Percentiles rank a stretch among this genome's conserved stretches.
These are phyloP conservation scores for Trichoderma sp. DNA, from an alignment of 2,329 filamentous ascomycete genomes.

Conservation along the genomic window DNA sequence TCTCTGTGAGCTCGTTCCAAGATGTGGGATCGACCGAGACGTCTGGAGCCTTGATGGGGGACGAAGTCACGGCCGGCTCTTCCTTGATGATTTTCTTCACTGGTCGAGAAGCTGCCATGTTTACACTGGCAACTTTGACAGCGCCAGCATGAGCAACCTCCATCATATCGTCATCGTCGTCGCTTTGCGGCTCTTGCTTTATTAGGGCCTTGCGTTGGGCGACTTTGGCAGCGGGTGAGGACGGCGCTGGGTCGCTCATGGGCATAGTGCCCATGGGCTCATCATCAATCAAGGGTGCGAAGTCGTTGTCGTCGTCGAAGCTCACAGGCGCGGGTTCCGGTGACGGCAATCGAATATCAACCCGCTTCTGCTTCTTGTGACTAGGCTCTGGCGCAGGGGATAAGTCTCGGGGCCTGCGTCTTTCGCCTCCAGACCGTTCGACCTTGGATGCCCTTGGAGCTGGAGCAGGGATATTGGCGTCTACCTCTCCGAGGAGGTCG, in stretches of 20 bases:
- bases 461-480: slow-evolving; percentile 62
- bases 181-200: slow-evolving; percentile 54
- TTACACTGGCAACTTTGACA: slow-evolving; percentile 69
- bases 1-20: slow-evolving; percentile 85
- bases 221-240: slow-evolving; percentile 79
- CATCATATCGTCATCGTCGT: slow-evolving; percentile 80
- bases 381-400: slow-evolving; percentile 65
- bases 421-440: slow-evolving; percentile 65
- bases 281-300: slow-evolving; percentile 59
- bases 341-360: slow-evolving; percentile 48
- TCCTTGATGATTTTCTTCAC: slow-evolving; percentile 71
- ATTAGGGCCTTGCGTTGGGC: slow-evolving; percentile 65
- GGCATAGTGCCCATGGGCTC: slow-evolving; percentile 51
- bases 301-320: slow-evolving; percentile 55
- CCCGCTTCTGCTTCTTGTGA: slow-evolving; percentile 56
- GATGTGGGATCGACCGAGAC: slow-evolving; percentile 71
- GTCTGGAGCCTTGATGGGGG: slow-evolving; percentile 61
- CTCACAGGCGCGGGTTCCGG: slow-evolving; percentile 38
- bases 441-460: slow-evolving; percentile 56
- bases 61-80: slow-evolving; percentile 69
- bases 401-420: slow-evolving; percentile 74
- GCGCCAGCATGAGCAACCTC: slow-evolving; percentile 77
- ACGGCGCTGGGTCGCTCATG: slow-evolving; percentile 85
- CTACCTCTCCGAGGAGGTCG: slow-evolving; percentile 81
- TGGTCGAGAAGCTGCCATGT: slow-evolving; percentile 73